These are phyloP conservation scores for Cenchrus fungigraminus DNA, from an alignment of 176 grass and related monocot genomes.

Conservation along the genomic window DNA sequence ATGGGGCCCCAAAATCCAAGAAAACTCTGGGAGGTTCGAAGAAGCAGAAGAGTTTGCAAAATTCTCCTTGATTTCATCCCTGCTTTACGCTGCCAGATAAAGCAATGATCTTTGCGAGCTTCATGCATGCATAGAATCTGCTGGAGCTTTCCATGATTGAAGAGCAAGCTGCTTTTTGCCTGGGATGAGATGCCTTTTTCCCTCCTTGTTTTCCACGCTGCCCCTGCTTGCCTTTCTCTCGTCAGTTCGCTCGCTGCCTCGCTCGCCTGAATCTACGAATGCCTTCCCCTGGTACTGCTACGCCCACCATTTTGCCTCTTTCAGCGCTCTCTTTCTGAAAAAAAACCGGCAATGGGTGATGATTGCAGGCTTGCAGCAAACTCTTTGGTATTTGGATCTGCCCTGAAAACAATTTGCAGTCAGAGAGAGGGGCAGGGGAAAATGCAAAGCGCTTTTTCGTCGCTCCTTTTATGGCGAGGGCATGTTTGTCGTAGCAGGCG, in stretches of 20 bases:
- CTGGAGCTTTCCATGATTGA: constrained; percentile 37
- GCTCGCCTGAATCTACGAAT: constrained; percentile 11
- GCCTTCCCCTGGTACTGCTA: neutral
- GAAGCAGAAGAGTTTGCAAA: neutral
- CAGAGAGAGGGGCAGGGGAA: neutral
- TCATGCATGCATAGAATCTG: neutral
- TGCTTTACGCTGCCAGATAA: constrained; percentile 21
- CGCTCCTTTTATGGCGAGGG: constrained; percentile 33
- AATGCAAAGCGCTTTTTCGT: constrained; percentile 46
- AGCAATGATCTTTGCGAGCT: neutral
- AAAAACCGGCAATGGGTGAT: constrained; percentile 39
- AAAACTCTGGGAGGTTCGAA: constrained; percentile 11
- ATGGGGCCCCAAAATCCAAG: neutral
- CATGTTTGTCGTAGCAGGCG: constrained; percentile 35
- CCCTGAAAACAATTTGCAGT: neutral
- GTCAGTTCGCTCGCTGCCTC: neutral
- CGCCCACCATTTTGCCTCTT: neutral
- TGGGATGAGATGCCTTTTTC: constrained; percentile 7
- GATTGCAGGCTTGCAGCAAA: neutral
- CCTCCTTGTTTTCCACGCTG: constrained; percentile 33
- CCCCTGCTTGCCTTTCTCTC: constrained; percentile 12
- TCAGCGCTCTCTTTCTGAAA: constrained; percentile 38
- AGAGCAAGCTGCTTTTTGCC: constrained; percentile 24
- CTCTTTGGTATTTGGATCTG: neutral
- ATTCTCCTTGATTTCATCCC: constrained; percentile 15